phyloP scores from a whole-genome alignment of 2,329 filamentous ascomycete species.

The Paracoccidioides lutzii region DNA sequence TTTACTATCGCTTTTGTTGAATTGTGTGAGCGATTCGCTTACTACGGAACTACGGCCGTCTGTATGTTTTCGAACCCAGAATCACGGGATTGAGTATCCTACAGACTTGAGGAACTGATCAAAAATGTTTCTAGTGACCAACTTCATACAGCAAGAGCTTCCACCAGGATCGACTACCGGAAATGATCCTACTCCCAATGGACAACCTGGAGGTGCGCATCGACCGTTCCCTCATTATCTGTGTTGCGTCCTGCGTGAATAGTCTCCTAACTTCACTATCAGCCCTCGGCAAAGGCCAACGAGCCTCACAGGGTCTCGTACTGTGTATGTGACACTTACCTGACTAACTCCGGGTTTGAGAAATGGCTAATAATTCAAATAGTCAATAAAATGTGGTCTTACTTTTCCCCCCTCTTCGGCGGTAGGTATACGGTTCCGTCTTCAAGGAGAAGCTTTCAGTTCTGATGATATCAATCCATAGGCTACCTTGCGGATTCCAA shows the following conservation, averaged over 20 bases:
- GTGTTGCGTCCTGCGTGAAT: not conserved
- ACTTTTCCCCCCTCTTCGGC: slow-evolving; percentile 45
- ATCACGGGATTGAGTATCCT: no score
- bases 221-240: not conserved
- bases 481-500: slow-evolving; percentile 52
- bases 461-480: not conserved
- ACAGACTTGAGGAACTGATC: not conserved
- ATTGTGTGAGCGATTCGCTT: slow-evolving; percentile 62
- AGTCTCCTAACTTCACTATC: slow-evolving; percentile 35
- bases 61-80: slow-evolving; percentile 33
- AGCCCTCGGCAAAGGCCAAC: slow-evolving; percentile 46
- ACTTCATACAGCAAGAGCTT: slow-evolving; percentile 47
- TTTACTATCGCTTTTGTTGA: slow-evolving; percentile 62
- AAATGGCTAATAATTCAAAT: not conserved
- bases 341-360: not conserved
- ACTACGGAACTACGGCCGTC: slow-evolving; percentile 57
- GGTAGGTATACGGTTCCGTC: slow-evolving; percentile 15
- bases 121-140: slow-evolving; percentile 34
- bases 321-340: slow-evolving; percentile 25
- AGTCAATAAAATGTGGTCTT: slow-evolving; percentile 50
- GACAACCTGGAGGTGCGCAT: slow-evolving; percentile 26
- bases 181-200: slow-evolving; percentile 20
- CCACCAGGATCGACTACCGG: slow-evolving; percentile 43
- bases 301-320: slow-evolving; percentile 39
- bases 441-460: not conserved